phyloP scores from a whole-genome alignment of 2,329 filamentous ascomycete genomes.

The Claviceps citrina region DNA sequence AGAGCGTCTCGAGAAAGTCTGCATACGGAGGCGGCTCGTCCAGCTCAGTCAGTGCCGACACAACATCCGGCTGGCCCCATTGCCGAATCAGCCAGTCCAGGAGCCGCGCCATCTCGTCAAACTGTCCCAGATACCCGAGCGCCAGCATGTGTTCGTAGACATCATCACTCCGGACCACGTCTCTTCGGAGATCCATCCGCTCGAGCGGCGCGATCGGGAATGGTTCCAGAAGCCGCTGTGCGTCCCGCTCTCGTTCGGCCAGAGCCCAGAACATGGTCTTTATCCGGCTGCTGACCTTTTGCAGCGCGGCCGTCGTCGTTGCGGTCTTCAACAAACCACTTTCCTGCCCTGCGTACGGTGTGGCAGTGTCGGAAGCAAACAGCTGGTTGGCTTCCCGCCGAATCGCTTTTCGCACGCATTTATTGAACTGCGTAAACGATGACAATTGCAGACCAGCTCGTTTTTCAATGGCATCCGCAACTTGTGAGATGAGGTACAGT shows the following conservation, averaged over 20 bases:
- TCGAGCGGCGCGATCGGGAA: constrained; percentile 18
- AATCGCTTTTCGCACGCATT: constrained; percentile 10
- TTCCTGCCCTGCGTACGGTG: too few species aligned
- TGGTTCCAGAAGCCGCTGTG: constrained; percentile 8
- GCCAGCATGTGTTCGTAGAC: constrained; percentile 46
- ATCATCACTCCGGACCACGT: constrained; percentile 22
- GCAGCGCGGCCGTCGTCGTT: constrained; percentile 7
- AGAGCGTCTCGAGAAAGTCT: constrained; percentile 25
- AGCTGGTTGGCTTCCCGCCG: constrained; percentile 13
- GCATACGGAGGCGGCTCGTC: constrained; percentile 19
- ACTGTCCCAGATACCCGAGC: constrained; percentile 45
- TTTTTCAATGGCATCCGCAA: constrained; percentile 16
- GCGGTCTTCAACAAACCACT: too few species aligned
- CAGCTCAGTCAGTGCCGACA: constrained; percentile 21
- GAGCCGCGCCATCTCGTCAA: constrained; percentile 39
- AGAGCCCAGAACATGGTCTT: constrained; percentile 15
- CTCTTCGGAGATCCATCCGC: constrained; percentile 17
- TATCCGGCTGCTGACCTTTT: constrained; percentile 11
- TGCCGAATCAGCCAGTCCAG: constrained; percentile 43
- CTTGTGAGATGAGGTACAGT: constrained; percentile 14
- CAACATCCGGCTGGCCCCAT: constrained; percentile 21
- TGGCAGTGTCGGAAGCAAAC: background rate
- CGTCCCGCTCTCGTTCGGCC: constrained; percentile 12
- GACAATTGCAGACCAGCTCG: constrained; percentile 11
- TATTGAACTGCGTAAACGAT: constrained; percentile 11